Evolutionary conservation across 371 early-diverging fungal species (phyloP).

Genomic region (Apophysomyces variabilis): DNA sequence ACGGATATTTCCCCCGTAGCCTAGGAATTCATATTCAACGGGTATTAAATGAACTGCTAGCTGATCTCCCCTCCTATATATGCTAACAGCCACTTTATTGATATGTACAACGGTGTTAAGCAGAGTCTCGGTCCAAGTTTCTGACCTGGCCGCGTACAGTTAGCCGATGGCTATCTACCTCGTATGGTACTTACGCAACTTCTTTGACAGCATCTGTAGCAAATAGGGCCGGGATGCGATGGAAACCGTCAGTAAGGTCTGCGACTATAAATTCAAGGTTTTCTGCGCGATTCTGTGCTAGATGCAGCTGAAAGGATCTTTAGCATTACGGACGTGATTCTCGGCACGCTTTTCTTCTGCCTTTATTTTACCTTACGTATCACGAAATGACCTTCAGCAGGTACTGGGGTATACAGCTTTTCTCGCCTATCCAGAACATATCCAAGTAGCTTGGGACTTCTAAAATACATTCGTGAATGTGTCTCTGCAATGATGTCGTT

Average conservation of each 20-base stretch:
- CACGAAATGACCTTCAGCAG: not conserved
- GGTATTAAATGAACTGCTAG: not conserved
- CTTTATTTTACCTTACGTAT: not conserved
- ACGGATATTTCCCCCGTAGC: not conserved
- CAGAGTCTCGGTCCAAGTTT: not conserved
- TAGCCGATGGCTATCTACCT: too few relatives aligned
- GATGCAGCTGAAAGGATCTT: not conserved
- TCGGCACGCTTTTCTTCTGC: too few relatives aligned
- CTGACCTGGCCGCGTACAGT: not conserved
- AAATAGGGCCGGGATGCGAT: not conserved
- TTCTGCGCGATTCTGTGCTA: not conserved
- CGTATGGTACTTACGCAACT: too few relatives aligned
- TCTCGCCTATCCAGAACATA: not conserved
- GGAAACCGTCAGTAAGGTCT: not conserved
- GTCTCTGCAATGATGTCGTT: not conserved
- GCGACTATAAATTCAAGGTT: conserved; percentile 1
- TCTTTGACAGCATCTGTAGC: not conserved
- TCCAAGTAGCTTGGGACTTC: not conserved
- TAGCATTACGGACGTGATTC: not conserved
- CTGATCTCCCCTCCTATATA: not conserved
- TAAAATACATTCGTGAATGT: not conserved
- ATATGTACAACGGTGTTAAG: not conserved
- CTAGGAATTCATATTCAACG: not conserved
- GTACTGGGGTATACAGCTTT: not conserved
- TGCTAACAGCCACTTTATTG: not conserved